Conservation (phyloP, 352 stramenopile genomes). For the Globisporangium cederbergense region DNA sequence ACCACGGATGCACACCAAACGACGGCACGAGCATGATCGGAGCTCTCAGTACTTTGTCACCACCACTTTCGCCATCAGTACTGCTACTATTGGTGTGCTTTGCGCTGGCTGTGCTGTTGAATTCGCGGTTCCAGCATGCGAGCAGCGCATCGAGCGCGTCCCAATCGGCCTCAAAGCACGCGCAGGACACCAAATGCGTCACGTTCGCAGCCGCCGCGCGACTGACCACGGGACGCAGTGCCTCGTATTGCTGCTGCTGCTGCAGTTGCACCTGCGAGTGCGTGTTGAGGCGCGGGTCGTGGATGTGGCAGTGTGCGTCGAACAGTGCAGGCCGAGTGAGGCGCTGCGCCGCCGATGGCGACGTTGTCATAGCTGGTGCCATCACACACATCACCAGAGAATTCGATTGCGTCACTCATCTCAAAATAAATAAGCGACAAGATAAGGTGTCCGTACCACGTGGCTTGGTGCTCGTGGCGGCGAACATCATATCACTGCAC, state of each 20-base stretch:
- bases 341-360: not conserved
- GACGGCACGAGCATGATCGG: constrained; percentile 35
- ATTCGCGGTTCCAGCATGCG: not conserved
- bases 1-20: constrained; percentile 83
- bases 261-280: not conserved
- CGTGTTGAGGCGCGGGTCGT: constrained; percentile 23
- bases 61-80: not conserved
- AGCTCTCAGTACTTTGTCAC: not conserved
- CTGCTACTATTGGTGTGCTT: not conserved
- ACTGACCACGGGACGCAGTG: constrained; percentile 31
- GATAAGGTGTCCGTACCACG: too few species aligned
- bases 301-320: constrained; percentile 5
- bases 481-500: too few species aligned
- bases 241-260: constrained; percentile 2
- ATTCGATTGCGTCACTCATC: too few species aligned
- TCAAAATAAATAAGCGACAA: too few species aligned
- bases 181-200: constrained; percentile 54
- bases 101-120: not conserved
- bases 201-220: constrained; percentile 35
- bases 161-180: constrained; percentile 68
- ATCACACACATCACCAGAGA: not conserved
- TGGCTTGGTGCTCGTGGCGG: too few species aligned
- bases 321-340: not conserved
- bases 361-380: not conserved
- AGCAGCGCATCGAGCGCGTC: constrained; percentile 41